Base-by-base conservation (phyloP, 169 alveolate species). In the Plasmodium sp. region DNA sequence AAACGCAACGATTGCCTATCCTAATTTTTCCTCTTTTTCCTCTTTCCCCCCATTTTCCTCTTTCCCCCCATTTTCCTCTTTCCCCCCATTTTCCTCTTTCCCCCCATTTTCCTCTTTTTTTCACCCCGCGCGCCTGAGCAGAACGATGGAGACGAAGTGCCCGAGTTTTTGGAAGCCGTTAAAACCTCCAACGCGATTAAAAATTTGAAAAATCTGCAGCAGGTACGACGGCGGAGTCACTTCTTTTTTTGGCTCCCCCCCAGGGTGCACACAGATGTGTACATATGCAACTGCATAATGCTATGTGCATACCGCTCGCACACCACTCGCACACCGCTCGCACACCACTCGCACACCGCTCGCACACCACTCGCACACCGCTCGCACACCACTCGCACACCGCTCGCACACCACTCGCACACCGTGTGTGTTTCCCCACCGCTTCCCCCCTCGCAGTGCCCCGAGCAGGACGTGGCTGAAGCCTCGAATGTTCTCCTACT, bases 401-500 rank as follows among this genome's bases (percentile, higher is more conserved):
- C 27, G 0, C 27, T 22, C 27, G 27, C 27, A 22, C 27, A 22
- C 27, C 27, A 22, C 27, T 22, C 27, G n/a, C 77, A 62, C 51
- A 39, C 80, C 2, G 7, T 12, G 54, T 67, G 75, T 45, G 14
- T 27, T 43, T 7, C 27, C 34, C 27, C 22, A n/a, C 62, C 10
- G 10, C 18, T 81, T 62, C 75, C 74, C 67, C 36, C 31, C 31
- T 83, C 79, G 81, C 90, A 95, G 97, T 86, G 96, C 95, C 94
- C 91, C 41, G 97, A 96, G 83, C 96, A 96, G 77, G 98, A 96
- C 93, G 94, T 96, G 12, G 97, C 97, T 34, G 98, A 96, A 74
- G 98, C 98, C 36, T 97, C 98, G 39, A 96, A 96, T 27, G 95
- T 96, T 83, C 92, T 96, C 62, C 92, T 96, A 75, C 92, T 96